Evolutionary conservation across 1,139 yeast genomes (phyloP).

Genomic region (Suhomyces bolitotheri): DNA sequence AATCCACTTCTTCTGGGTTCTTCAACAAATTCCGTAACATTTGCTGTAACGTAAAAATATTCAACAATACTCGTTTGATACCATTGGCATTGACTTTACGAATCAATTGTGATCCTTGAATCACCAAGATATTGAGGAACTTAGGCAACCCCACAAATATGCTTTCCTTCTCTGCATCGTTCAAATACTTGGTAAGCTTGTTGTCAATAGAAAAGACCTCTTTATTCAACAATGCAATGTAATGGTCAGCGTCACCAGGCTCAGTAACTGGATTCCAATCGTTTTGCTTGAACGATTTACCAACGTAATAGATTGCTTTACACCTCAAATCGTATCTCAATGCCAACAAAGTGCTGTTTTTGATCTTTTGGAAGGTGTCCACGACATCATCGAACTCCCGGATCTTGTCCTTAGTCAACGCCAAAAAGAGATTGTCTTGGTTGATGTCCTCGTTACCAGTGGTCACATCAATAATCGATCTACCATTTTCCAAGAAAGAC

Average conservation of each 20-base stretch:
- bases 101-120: constrained; percentile 60
- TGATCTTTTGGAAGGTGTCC: constrained; percentile 45
- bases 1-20: constrained; percentile 60
- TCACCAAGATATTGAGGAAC: constrained; percentile 56
- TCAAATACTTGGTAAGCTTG: constrained; percentile 31
- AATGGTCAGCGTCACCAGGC: constrained; percentile 66
- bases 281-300: constrained; percentile 42
- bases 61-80: constrained; percentile 62
- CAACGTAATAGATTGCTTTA: constrained; percentile 60
- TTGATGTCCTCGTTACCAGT: constrained; percentile 22
- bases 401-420: constrained; percentile 39
- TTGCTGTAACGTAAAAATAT: constrained; percentile 74
- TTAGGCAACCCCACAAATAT: constrained; percentile 55
- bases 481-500: constrained; percentile 55
- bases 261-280: constrained; percentile 51
- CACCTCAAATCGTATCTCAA: constrained; percentile 68
- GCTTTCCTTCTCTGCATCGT: constrained; percentile 30
- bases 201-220: constrained; percentile 56
- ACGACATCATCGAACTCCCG: constrained; percentile 51
- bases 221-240: constrained; percentile 58
- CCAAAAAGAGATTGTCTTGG: constrained; percentile 33
- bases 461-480: constrained; percentile 26
- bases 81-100: constrained; percentile 63
- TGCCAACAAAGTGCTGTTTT: constrained; percentile 52
- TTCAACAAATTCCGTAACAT: constrained; percentile 63